phyloP scores from a whole-genome alignment of 805 yeast species.

The Hemisphaericaspora nanyangensis region DNA sequence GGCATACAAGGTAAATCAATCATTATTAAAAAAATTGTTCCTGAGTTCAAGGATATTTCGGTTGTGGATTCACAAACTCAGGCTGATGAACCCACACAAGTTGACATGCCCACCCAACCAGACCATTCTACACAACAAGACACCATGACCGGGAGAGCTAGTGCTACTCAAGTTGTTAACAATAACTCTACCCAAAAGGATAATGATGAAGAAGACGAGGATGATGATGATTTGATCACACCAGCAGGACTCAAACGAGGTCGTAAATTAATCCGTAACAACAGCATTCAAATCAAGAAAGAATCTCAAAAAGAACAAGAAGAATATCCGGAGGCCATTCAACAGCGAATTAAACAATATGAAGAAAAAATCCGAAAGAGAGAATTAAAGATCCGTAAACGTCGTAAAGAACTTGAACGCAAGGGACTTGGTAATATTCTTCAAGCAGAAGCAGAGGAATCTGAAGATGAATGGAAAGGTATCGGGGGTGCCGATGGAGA shows the following conservation, averaged over 20 bases:
- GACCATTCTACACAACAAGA: constrained; percentile 5
- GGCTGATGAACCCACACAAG: constrained; percentile 14
- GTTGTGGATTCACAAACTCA: constrained; percentile 19
- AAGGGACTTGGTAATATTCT: constrained; percentile 57
- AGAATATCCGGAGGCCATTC: constrained; percentile 22
- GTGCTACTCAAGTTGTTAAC: constrained; percentile 2
- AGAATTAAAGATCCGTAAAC: constrained; percentile 30
- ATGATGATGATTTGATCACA: constrained; percentile 25
- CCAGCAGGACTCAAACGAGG: constrained; percentile 22
- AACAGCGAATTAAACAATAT: constrained; percentile 29
- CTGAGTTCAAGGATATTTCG: constrained; percentile 20
- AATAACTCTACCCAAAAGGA: not conserved
- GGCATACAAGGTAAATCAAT: constrained; percentile 1
- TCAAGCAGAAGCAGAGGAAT: constrained; percentile 83
- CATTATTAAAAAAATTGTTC: constrained; percentile 7
- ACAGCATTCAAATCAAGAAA: constrained; percentile 10
- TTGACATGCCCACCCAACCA: constrained; percentile 2
- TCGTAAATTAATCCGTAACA: constrained; percentile 15
- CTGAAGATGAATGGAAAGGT: constrained; percentile 87
- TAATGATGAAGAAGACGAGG: constrained; percentile 3
- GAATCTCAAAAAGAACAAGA: constrained; percentile 18
- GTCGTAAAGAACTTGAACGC: constrained; percentile 51
- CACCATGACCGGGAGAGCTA: not conserved
- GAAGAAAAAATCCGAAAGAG: constrained; percentile 35
- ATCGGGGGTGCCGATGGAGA: constrained; percentile 72